Conservation (phyloP, 208 protist genomes). For the Trypanosoma platydactyli region DNA sequence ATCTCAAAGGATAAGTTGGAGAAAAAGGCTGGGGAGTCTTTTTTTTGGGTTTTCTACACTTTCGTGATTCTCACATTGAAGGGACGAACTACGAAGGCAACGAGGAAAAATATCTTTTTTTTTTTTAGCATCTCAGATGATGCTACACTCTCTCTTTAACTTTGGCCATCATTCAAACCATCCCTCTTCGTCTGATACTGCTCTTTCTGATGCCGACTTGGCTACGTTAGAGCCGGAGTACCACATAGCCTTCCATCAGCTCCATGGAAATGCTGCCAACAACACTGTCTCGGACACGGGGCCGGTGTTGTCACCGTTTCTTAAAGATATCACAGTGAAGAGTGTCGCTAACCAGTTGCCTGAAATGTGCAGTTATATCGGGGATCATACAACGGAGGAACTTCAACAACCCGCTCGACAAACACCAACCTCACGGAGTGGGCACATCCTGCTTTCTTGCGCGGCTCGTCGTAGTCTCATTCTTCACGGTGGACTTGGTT, state of each 20-base stretch:
- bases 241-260: slow-evolving; percentile 12
- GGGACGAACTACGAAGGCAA: too few species aligned
- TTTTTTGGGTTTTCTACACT: too few species aligned
- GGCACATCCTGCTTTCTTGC: slow-evolving; percentile 50
- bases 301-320: too few species aligned
- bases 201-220: neutral
- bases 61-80: too few species aligned
- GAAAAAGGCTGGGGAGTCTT: too few species aligned
- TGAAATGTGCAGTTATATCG: neutral
- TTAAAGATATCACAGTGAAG: neutral
- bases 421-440: slow-evolving; percentile 45
- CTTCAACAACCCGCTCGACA: slow-evolving; percentile 29
- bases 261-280: slow-evolving; percentile 2
- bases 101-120: too few species aligned
- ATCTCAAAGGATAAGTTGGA: too few species aligned
- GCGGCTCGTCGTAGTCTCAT: slow-evolving; percentile 37
- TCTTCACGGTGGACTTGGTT: slow-evolving; percentile 51
- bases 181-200: too few species aligned
- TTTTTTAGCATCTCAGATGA: too few species aligned
- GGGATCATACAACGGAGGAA: slow-evolving; percentile 24
- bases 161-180: too few species aligned
- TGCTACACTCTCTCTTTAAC: too few species aligned
- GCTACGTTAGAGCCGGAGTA: slow-evolving; percentile 9
- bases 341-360: neutral
- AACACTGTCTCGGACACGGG: neutral